Conservation (phyloP, 495 filamentous ascomycete species). For the Daldinia concentrica region DNA sequence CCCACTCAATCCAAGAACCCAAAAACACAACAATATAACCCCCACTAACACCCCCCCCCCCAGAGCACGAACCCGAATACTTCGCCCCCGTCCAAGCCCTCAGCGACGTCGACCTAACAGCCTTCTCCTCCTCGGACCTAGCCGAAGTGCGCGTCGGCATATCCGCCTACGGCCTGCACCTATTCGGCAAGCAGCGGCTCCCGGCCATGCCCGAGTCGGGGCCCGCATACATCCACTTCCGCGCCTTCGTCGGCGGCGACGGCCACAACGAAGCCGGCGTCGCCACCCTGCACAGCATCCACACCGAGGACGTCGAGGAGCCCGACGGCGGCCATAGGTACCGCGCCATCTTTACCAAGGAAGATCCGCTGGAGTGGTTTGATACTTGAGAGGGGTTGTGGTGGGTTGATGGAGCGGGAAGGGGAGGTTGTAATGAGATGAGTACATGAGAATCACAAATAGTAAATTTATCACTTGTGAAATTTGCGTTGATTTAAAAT, state of each 20-base stretch:
- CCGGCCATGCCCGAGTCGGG: conserved; percentile 54
- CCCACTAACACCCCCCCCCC: neutral
- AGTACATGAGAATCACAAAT: conserved; percentile 3
- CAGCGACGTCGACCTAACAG: conserved; percentile 56
- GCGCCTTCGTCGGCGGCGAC: conserved; percentile 59
- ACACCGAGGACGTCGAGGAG: conserved; percentile 60
- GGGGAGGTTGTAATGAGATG: neutral
- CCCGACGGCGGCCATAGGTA: conserved; percentile 56
- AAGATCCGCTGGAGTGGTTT: conserved; percentile 66
- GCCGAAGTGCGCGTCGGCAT: conserved; percentile 59
- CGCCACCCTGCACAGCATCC: conserved; percentile 62
- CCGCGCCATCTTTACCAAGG: conserved; percentile 61
- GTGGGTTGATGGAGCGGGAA: neutral
- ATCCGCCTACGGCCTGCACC: conserved; percentile 64
- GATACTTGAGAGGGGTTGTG: conserved; percentile 53
- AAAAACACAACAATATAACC: neutral
- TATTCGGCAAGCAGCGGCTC: conserved; percentile 66
- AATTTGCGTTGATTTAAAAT: neutral
- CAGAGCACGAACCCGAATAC: conserved; percentile 62
- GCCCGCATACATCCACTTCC: conserved; percentile 59
- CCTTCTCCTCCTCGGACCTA: conserved; percentile 59
- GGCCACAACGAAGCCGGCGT: conserved; percentile 54
- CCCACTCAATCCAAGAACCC: neutral
- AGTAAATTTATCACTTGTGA: conserved; percentile 2
- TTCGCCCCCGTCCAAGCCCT: conserved; percentile 59